Base-by-base conservation (phyloP, 768 basidiomycete species). In the Termitomyces sp. region DNA sequence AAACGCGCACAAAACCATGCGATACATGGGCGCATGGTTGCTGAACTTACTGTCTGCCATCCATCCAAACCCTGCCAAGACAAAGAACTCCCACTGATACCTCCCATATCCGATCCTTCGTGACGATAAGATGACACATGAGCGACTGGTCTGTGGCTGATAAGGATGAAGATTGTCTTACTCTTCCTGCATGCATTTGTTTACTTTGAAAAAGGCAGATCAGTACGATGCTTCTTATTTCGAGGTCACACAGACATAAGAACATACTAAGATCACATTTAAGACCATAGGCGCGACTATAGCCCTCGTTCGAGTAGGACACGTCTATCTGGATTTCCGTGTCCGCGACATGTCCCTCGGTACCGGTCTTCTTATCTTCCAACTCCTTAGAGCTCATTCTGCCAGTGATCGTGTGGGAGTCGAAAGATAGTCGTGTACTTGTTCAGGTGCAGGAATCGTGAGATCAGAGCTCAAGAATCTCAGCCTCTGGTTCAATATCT, bases 31-130 rank as follows among this genome's bases (percentile, higher is more conserved):
- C n/a, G n/a, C n/a, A n/a, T n/a, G n/a, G 10, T 10, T 10, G 31
- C 31, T 32, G n/a, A n/a, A 65, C 75, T 59, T 42, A 81, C 79
- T 78, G 61, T 80, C n/a, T n/a, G n/a, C n/a, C n/a, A n/a, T n/a
- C n/a, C n/a, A n/a, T n/a, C n/a, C n/a, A n/a, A n/a, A n/a, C 53
- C 78, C 79, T 49, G 75, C 70, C 11, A 81, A 68, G 25, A 72
- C 21, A 62, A 81, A 80, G 42, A 81, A 71, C 61, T 80, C 75
- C 51, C 69, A 66, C 55, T 81, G 80, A 67, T 81, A 81, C 40
- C 71, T 72, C n/a, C 80, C 80, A 40, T 78, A 81, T 47, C 80
- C 42, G 19, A 44, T 44, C 14, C 42, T 44, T n/a, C n/a, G 2
- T 21, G 8, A 44, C 5, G 42, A 44, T 8, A 19, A 44, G 25